These are phyloP conservation scores for Paraleonurus japonicus DNA, from an alignment of 257 asterid species.

Conservation along the genomic window DNA sequence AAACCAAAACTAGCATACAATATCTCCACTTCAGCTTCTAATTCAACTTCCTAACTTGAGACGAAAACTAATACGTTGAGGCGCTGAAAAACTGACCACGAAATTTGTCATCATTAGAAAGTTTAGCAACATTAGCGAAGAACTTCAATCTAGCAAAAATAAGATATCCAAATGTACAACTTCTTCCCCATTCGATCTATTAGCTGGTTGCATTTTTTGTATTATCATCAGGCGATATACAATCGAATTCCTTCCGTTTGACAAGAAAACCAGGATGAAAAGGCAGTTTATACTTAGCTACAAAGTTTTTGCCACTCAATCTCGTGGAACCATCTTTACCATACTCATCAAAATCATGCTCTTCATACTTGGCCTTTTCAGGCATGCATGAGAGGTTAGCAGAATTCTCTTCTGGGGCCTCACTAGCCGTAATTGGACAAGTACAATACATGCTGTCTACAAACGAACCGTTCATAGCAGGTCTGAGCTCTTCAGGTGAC, in stretches of 20 bases:
- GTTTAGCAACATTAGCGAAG: background rate
- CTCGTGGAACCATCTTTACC: background rate
- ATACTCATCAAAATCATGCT: conserved; percentile 8
- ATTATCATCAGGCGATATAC: conserved; percentile 11
- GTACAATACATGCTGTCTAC: conserved; percentile 19
- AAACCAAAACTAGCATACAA: background rate
- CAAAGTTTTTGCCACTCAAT: background rate
- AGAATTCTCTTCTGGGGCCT: conserved; percentile 10
- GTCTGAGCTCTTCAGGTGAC: background rate
- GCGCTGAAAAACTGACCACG: background rate
- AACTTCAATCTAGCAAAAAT: conserved; percentile 35
- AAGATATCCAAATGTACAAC: conserved; percentile 2
- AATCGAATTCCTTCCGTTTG: background rate
- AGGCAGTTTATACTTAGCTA: background rate
- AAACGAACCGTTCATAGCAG: conserved; percentile 16
- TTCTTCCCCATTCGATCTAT: conserved; percentile 27
- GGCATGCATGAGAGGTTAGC: conserved; percentile 17
- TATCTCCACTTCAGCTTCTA: background rate
- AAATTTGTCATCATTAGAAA: background rate
- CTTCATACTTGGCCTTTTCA: conserved; percentile 6
- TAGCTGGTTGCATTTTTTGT: conserved; percentile 20
- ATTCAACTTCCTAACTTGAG: background rate
- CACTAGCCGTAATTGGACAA: conserved; percentile 24
- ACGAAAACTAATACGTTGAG: background rate
- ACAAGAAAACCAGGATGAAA: background rate